Evolutionary conservation across 2,329 filamentous ascomycete species (phyloP).

Genomic region (Hirsutella minnesotensis): DNA sequence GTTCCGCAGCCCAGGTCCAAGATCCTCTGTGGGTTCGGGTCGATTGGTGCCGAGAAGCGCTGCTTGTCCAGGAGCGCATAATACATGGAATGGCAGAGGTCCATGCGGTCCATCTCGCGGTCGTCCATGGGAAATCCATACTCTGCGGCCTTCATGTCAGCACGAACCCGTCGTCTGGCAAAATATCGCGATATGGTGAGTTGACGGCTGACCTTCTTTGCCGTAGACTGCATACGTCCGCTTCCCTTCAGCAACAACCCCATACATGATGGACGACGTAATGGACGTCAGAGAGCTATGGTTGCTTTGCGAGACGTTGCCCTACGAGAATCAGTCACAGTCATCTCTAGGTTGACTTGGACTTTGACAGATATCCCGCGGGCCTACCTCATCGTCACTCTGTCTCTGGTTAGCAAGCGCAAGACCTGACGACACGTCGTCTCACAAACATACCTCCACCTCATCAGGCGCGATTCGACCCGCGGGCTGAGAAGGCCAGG

Average conservation of each 20-base stretch:
- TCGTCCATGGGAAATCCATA: conserved; percentile 28
- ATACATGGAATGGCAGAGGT: conserved; percentile 24
- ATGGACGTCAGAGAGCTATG: conserved; percentile 16
- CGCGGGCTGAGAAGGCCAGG: too few relatives aligned
- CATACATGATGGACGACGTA: conserved; percentile 14
- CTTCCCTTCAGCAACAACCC: conserved; percentile 16
- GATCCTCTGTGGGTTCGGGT: conserved; percentile 14
- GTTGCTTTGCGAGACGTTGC: conserved; percentile 8
- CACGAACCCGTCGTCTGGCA: not conserved
- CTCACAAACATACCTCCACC: too few relatives aligned
- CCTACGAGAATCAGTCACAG: conserved; percentile 5
- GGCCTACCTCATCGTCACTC: not conserved
- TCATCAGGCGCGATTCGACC: too few relatives aligned
- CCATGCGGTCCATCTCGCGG: conserved; percentile 24
- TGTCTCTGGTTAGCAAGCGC: not conserved
- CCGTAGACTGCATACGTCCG: conserved; percentile 20
- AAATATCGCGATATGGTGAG: not conserved
- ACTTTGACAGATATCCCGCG: too few relatives aligned
- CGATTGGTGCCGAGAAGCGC: conserved; percentile 11
- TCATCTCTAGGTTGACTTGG: too few relatives aligned
- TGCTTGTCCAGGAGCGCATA: conserved; percentile 13
- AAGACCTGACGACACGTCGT: too few relatives aligned
- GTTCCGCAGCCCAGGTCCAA: conserved; percentile 15
- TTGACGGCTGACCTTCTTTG: conserved; percentile 14
- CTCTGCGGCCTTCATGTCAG: conserved; percentile 11